These are phyloP conservation scores for Sodiomyces alkalinus DNA, from an alignment of 2,329 filamentous ascomycete species.

Conservation along the genomic window DNA sequence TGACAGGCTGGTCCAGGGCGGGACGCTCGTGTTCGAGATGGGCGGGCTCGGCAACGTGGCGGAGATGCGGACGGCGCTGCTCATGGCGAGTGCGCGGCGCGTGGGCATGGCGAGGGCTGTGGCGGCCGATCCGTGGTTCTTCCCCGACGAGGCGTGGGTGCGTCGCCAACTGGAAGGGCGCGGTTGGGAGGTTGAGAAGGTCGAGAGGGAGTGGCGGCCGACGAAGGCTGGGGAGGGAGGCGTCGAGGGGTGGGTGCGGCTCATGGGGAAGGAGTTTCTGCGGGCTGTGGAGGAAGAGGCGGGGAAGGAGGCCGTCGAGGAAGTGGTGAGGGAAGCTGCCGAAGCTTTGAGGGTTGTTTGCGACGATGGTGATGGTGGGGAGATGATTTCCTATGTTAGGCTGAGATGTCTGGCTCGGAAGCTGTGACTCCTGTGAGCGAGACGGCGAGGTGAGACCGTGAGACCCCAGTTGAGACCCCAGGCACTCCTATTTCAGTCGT, in stretches of 20 bases:
- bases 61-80: slow-evolving; percentile 44
- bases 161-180: slow-evolving; percentile 22
- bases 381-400: slow-evolving; percentile 37
- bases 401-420: slow-evolving; percentile 32
- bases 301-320: slow-evolving; percentile 26
- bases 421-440: no score
- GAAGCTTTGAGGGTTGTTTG: slow-evolving; percentile 40
- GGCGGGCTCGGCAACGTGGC: slow-evolving; percentile 54
- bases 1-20: slow-evolving; percentile 36
- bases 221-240: slow-evolving; percentile 44
- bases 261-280: slow-evolving; percentile 47
- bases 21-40: slow-evolving; percentile 53
- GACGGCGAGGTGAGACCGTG: no score
- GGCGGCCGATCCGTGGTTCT: slow-evolving; percentile 52
- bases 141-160: slow-evolving; percentile 50
- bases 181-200: slow-evolving; percentile 31
- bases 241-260: slow-evolving; percentile 47
- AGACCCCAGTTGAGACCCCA: no score
- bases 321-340: slow-evolving; percentile 35
- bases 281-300: slow-evolving; percentile 30
- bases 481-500: no score
- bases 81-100: slow-evolving; percentile 35
- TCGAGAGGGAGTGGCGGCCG: slow-evolving; percentile 50
- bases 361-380: slow-evolving; percentile 39
- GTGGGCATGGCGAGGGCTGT: slow-evolving; percentile 31